Evolutionary conservation across 192 early-diverging fungal genomes (phyloP), one percentile per base, ranked within the genome.

Genomic region (Entophlyctis luteolus): DNA sequence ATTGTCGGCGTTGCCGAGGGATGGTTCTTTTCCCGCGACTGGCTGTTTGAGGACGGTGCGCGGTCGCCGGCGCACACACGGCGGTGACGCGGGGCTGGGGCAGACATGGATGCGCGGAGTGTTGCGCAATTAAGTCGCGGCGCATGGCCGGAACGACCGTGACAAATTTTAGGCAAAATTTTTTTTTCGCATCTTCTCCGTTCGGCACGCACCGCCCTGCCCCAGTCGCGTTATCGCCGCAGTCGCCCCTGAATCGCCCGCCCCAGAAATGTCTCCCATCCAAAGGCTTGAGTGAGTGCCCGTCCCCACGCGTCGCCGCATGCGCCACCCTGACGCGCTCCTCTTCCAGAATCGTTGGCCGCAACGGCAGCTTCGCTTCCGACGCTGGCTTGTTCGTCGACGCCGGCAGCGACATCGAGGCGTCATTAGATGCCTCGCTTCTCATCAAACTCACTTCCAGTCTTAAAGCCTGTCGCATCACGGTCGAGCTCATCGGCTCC

Each of bases 1-100:
- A 52, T 81, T 20, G 79, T 75, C 14, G 60, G 56, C 1, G 55
- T 81, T 25, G 79, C 79, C 6, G 79, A 81, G 60, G 76, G 74
- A 18, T 81, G 74, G 71, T 81, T 81, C 55, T 81, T 81, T 48
- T 57, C 79, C 3, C 67, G 59, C 34, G 79, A 81, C 50, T 65
- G 62, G 62, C 48, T 65, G 16, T 38, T 65, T 31, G 36, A 46
- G 18, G 59, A 60, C 47, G 1, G 28, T 4, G 28, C n/a, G n/a
- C n/a, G n/a, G n/a, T n/a, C n/a, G n/a, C n/a, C n/a, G n/a, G n/a
- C n/a, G n/a, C n/a, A n/a, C n/a, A n/a, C n/a, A n/a, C n/a, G n/a
- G n/a, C n/a, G n/a, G n/a, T n/a, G n/a, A n/a, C n/a, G n/a, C n/a
- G n/a, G n/a, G n/a, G n/a, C n/a, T n/a, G n/a, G n/a, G n/a, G n/a